A percentile compares a stretch with the other conserved stretches of the same genome.
These are phyloP conservation scores for Yamadazyma spencermartinsiae DNA, from an alignment of 1,139 yeast species.

Conservation along the genomic window DNA sequence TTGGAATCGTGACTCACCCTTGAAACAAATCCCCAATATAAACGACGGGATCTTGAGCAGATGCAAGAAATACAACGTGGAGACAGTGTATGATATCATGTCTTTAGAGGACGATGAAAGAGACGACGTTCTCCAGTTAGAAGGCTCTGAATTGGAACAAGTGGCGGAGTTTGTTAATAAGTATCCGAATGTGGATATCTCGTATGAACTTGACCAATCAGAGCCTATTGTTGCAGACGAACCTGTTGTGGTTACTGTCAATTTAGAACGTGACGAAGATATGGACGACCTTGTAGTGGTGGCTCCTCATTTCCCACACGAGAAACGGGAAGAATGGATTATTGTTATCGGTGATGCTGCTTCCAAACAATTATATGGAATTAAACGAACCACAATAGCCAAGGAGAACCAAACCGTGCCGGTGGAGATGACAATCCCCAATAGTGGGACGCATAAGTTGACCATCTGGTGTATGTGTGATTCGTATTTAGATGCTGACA, in stretches of 20 bases:
- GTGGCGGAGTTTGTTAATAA: slow-evolving; percentile 89
- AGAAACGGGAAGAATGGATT: slow-evolving; percentile 86
- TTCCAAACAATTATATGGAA: slow-evolving; percentile 66
- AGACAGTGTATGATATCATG: slow-evolving; percentile 81
- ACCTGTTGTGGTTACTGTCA: slow-evolving; percentile 49
- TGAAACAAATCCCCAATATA: slow-evolving; percentile 80
- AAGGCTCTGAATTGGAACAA: slow-evolving; percentile 47
- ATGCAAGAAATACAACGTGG: slow-evolving; percentile 57
- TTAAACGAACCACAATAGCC: slow-evolving; percentile 61
- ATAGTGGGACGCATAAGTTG: slow-evolving; percentile 58
- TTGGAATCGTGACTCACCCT: slow-evolving; percentile 79
- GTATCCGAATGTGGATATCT: slow-evolving; percentile 82
- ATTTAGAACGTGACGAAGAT: slow-evolving; percentile 71
- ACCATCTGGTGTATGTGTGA: slow-evolving; percentile 89
- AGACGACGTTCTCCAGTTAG: slow-evolving; percentile 58
- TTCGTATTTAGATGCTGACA: slow-evolving; percentile 87
- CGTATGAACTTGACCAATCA: slow-evolving; percentile 48
- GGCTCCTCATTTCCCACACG: slow-evolving; percentile 55
- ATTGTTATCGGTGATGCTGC: slow-evolving; percentile 71
- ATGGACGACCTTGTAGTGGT: slow-evolving; percentile 66
- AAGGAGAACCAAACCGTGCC: slow-evolving; percentile 54
- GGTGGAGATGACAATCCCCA: slow-evolving; percentile 60
- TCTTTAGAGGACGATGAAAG: slow-evolving; percentile 81
- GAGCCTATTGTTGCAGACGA: slow-evolving; percentile 41
- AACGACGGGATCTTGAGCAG: slow-evolving; percentile 52